A percentile compares a stretch with the other conserved stretches of the same genome.
Conservation (phyloP, 2,329 filamentous ascomycete species). For the Juglanconis sp. region DNA sequence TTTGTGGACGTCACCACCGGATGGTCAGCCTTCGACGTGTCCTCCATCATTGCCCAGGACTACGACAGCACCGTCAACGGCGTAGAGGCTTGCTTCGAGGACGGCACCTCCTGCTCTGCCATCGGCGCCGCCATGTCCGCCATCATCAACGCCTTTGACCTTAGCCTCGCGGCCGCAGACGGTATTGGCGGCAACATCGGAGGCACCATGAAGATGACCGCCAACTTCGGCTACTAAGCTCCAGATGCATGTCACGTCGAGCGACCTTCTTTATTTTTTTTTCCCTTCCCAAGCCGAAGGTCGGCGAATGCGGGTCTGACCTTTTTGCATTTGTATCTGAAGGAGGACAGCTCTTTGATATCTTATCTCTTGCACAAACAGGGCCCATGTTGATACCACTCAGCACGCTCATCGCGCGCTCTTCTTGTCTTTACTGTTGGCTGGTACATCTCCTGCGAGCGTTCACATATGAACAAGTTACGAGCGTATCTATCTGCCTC, state of each 20-base stretch:
- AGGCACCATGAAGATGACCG: constrained; percentile 15
- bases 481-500: too few relatives aligned
- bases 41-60: constrained; percentile 42
- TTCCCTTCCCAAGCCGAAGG: not conserved
- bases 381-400: constrained; percentile 10
- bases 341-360: constrained; percentile 1
- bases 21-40: constrained; percentile 51
- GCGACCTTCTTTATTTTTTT: not conserved
- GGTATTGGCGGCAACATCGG: constrained; percentile 26
- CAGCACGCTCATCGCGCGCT: constrained; percentile 2
- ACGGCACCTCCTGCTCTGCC: constrained; percentile 28
- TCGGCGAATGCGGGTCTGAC: not conserved
- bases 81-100: constrained; percentile 37
- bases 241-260: not conserved
- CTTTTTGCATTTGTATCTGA: constrained; percentile 3
- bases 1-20: constrained; percentile 41
- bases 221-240: constrained; percentile 15
- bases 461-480: not conserved
- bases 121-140: constrained; percentile 28
- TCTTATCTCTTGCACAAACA: not conserved
- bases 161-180: constrained; percentile 30
- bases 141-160: constrained; percentile 31
- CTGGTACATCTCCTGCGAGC: not conserved
- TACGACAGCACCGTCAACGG: constrained; percentile 33
- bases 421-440: not conserved